Evolutionary conservation across 176 grass and related monocot genomes (phyloP), one percentile per base, ranked within the genome.

Genomic region (Oryza coarctata): DNA sequence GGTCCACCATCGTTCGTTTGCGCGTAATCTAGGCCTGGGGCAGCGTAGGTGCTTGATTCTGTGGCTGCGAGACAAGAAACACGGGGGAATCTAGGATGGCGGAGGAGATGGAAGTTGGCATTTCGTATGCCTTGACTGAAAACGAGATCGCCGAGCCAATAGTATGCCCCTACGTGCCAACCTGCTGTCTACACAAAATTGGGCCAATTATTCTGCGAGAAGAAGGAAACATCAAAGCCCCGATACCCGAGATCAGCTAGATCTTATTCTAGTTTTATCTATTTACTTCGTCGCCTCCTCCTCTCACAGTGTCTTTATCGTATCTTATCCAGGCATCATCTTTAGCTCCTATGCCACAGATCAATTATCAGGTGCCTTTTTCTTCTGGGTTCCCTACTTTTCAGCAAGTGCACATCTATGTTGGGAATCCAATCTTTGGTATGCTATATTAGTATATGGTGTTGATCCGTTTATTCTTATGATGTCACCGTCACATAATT

Each of bases 331-430:
- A 40, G 41, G 87, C 67, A 81, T 58, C 71, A 72, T 85, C 87
- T 85, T 89, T 89, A 85, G 33, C 65, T 81, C 78, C 71, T 81
- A 81, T 27, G 71, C 87, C 71, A 81, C 77, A 77, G 32, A 89
- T 77, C 71, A 27, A 1, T 85, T 81, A 85, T 85, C 82, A 81
- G 23, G 20, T 77, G 71, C 47, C 41, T n/a, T 81, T 80, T 76
- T 26, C 31, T 65, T 65, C 34, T 17, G 20, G 82, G 72, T 81
- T 77, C 82, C 87, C 71, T 85, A 74, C 82, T 78, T 89, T 70
- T 55, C 44, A 87, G 23, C 23, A 76, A 81, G 77, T 44, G 45
- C 52, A 76, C 52, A 65, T 28, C 27, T 17, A 0, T 55, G 26
- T 57, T 60, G 17, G 63, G 82, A 85, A 89, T 89, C 77, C 65